A percentile compares a stretch with the other conserved stretches of the same genome.
These are phyloP conservation scores for Diaporthe eres DNA, from an alignment of 2,329 filamentous ascomycete genomes.

Conservation along the genomic window DNA sequence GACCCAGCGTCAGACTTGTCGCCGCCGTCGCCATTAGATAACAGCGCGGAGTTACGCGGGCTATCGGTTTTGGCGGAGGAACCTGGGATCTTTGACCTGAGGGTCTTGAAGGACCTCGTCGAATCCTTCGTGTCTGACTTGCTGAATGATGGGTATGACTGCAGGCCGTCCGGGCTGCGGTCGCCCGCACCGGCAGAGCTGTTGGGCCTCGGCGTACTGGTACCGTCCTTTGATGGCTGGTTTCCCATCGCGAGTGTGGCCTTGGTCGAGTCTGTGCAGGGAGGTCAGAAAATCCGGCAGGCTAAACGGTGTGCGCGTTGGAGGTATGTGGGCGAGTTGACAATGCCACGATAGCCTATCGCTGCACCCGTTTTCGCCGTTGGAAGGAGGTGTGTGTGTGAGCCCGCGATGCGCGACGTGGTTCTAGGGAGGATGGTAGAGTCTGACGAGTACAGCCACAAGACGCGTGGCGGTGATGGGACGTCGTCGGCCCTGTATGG, in stretches of 20 bases:
- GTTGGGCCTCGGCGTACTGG: conserved; percentile 65
- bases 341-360: conserved; percentile 53
- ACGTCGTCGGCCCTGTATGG: conserved; percentile 58
- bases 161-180: conserved; percentile 69
- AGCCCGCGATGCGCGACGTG: conserved; percentile 46
- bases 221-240: conserved; percentile 75
- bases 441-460: conserved; percentile 64
- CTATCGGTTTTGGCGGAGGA: conserved; percentile 78
- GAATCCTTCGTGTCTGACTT: conserved; percentile 95
- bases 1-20: conserved; percentile 83
- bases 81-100: conserved; percentile 91
- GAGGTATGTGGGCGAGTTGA: conserved; percentile 51
- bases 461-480: conserved; percentile 60
- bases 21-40: conserved; percentile 71
- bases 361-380: conserved; percentile 53
- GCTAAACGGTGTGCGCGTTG: conserved; percentile 52
- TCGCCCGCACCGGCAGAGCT: conserved; percentile 59
- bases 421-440: conserved; percentile 68
- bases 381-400: conserved; percentile 40
- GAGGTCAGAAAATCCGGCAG: conserved; percentile 44
- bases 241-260: conserved; percentile 74
- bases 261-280: conserved; percentile 43
- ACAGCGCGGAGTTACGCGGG: conserved; percentile 80
- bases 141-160: conserved; percentile 92
- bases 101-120: conserved; percentile 84